Percentiles rank a stretch among this genome's conserved stretches.
These are phyloP conservation scores for Tetradesmus obliquus DNA, from an alignment of 139 green algal species.

Conservation along the genomic window DNA sequence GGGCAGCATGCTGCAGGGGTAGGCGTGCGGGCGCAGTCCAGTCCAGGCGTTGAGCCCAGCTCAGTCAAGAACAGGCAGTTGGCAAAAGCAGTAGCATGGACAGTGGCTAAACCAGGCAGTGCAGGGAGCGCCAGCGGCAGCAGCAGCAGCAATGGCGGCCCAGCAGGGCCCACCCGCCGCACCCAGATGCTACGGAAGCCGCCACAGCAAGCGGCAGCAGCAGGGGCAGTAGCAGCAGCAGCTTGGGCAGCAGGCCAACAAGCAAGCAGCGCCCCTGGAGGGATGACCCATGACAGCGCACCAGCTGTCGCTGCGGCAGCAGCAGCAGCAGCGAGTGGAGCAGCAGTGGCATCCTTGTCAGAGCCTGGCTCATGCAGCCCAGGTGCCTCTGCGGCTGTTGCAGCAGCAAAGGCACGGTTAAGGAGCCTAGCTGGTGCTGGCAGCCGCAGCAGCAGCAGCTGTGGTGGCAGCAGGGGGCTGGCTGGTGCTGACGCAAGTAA, in stretches of 20 bases:
- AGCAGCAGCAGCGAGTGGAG: background rate
- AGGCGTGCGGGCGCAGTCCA: background rate
- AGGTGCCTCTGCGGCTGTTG: background rate
- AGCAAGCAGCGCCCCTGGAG: background rate
- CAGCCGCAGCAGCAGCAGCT: conserved; percentile 3
- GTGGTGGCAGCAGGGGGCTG: no score
- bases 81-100: background rate
- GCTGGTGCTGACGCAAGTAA: background rate
- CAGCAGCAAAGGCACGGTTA: background rate
- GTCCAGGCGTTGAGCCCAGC: background rate
- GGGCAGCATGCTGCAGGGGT: background rate
- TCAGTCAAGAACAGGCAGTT: background rate
- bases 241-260: background rate
- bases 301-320: background rate
- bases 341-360: background rate
- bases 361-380: background rate
- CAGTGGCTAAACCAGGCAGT: background rate
- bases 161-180: background rate
- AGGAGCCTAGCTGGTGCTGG: background rate
- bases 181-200: background rate
- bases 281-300: background rate
- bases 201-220: background rate
- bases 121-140: background rate
- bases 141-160: background rate
- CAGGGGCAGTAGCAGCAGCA: background rate